phyloP scores from a whole-genome alignment of 2,329 filamentous ascomycete genomes.

The Pseudonectria buxi region DNA sequence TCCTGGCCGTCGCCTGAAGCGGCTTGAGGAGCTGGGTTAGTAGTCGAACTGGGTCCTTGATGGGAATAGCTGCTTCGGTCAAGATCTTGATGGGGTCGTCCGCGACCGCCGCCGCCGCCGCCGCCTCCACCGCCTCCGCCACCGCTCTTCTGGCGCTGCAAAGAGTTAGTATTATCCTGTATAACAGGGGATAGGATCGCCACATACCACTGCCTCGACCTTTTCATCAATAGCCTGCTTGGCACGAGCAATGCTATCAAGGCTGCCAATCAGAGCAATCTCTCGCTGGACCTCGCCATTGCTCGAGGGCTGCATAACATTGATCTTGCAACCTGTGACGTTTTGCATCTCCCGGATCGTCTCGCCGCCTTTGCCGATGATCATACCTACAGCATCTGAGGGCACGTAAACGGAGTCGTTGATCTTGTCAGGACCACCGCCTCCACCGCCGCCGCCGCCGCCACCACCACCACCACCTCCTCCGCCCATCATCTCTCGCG shows the following conservation, averaged over 20 bases:
- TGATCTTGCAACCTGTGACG: constrained; percentile 86
- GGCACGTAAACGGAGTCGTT: constrained; percentile 81
- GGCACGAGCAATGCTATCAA: constrained; percentile 70
- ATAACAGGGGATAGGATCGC: background rate
- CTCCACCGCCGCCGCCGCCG: constrained; percentile 31
- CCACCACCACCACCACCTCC: constrained; percentile 29
- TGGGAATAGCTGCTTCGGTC: constrained; percentile 49
- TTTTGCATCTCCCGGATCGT: constrained; percentile 93
- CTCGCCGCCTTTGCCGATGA: constrained; percentile 90
- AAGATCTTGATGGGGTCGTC: constrained; percentile 45
- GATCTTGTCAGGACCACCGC: constrained; percentile 56
- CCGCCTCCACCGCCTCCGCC: constrained; percentile 40
- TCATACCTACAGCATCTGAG: constrained; percentile 91
- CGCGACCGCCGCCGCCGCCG: constrained; percentile 33
- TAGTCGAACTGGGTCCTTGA: constrained; percentile 34
- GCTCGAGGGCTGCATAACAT: constrained; percentile 75
- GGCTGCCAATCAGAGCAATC: constrained; percentile 75
- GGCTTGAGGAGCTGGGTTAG: constrained; percentile 37
- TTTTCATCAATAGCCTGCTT: constrained; percentile 87
- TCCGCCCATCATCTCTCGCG: constrained; percentile 28
- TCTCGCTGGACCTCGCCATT: constrained; percentile 75
- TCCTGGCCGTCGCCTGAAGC: constrained; percentile 49
- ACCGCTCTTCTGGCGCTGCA: constrained; percentile 48
- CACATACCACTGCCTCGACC: constrained; percentile 76
- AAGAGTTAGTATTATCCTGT: constrained; percentile 22